Base-by-base conservation (phyloP, 148 eudicot genomes). In the Persicaria tinctoria region DNA sequence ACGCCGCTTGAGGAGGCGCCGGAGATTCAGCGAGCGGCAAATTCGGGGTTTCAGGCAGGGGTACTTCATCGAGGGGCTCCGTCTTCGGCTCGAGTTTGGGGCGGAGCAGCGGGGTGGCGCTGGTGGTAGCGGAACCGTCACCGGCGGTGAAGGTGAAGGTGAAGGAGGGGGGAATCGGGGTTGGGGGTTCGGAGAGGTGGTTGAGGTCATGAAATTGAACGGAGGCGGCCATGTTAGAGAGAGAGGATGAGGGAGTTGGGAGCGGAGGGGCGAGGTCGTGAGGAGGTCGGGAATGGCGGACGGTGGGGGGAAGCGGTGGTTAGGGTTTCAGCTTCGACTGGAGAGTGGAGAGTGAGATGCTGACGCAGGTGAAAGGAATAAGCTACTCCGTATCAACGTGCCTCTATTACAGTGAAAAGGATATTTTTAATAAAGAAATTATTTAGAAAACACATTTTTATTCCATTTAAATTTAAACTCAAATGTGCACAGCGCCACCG, bases 1-100 rank as follows among this genome's bases (percentile, higher is more conserved):
- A 8, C 6, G 57, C 56, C 3, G 47, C 59, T 6, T 83, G 74
- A 6, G 66, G 76, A 3, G 68, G 13, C 23, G 76, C 20, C 1
- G 73, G 16, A 64, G 72, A 76, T 48, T 74, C 51, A 69, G 49
- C 45, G 11, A 51, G 57, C 44, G 9, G 51, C 20, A 68, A 48
- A 32, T 68, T 10, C 27, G 59, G 72, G 75, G 79, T 51, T 16
- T 51, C 79, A 72, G 44, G 38, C 5, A 27, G 68, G 66, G 84
- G 57, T 1, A 9, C 74, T 14, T 87, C 89, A 46, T 86, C 91
- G 3, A 84, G 13, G 1, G 94, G 92, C 51, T 89, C 97, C 16
- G 78, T 73, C 74, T 87, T 90, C 6, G 89, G 90, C 51, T 85
- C 87, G 20, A 84, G 70, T 79, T 88, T 88, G n/a, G 90, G 90